Base-by-base conservation (phyloP, 768 basidiomycete species). In the Pulveroboletus sp. region DNA sequence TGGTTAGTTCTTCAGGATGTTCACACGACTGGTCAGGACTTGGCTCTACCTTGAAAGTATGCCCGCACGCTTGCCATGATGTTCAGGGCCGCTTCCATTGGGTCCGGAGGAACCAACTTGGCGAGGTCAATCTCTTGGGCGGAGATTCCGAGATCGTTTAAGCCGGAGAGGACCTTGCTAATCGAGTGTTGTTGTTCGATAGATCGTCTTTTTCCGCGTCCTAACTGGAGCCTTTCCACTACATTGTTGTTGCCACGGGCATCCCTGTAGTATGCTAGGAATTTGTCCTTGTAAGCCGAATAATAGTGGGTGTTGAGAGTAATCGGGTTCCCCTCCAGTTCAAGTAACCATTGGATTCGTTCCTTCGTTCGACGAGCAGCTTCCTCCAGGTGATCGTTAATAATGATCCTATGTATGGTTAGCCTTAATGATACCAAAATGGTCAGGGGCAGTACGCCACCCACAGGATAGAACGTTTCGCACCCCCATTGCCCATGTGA, bases 11-110 rank as follows among this genome's bases (percentile, higher is more conserved):
- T n/a, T n/a, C n/a, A n/a, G n/a, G n/a, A 10, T 23, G 21, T 17
- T 16, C 36, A 43, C 23, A 23, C 3, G 5, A 5, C 4, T 8
- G 10, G 8, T 37, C 2, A 17, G 11, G 25, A 6, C 23, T 27
- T n/a, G 34, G 29, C 38, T 25, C n/a, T 57, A 85, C 87, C 86
- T 73, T 87, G 83, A 63, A 87, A 88, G 54, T 88, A 87, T 0
- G 82, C 85, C 5, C 84, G 72, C 2, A 87, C 83, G 47, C 81
- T 76, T 0, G 84, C 83, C 84, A 89, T 87, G 56, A 88, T 84
- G 4, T 65, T 56, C 16, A 88, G 55, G 0, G 81, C 81, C 0
- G 76, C 73, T 31, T 81, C 82, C 71, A 73, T 75, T 3, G 66
- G 66, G 50, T 85, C 82, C 0, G 70, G 48, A 0, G 78, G 74